A percentile compares a stretch with the other conserved stretches of the same genome.
These are phyloP conservation scores for Mucuna pruriens DNA, from an alignment of 306 rosid genomes.

Conservation along the genomic window DNA sequence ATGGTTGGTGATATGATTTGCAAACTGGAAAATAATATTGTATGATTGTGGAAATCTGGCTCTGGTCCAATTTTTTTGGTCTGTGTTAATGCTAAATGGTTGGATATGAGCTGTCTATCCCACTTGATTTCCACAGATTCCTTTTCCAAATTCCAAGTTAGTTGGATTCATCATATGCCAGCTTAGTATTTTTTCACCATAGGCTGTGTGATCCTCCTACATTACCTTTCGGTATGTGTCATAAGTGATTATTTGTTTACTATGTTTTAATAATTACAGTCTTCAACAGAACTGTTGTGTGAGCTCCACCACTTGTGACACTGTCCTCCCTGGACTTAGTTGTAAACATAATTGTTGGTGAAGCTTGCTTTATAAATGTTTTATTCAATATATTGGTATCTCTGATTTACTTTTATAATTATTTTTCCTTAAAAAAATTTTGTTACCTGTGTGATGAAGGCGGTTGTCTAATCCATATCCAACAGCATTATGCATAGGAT, in stretches of 20 bases:
- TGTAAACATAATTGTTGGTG: background rate
- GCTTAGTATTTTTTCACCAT: constrained; percentile 17
- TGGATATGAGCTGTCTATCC: constrained; percentile 44
- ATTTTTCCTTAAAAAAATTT: background rate
- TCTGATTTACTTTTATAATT: background rate
- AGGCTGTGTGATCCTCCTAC: constrained; percentile 7
- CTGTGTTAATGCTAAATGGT: constrained; percentile 34
- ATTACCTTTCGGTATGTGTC: background rate
- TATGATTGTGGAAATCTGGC: constrained; percentile 34
- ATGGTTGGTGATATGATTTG: constrained; percentile 46
- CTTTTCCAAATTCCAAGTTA: background rate
- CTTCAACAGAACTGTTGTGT: background rate
- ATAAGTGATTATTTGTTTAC: background rate
- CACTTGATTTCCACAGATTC: constrained; percentile 11
- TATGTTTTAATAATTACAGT: background rate
- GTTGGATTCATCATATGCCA: constrained; percentile 35
- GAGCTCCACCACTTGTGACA: background rate
- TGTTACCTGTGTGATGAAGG: background rate
- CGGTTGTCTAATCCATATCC: constrained; percentile 11
- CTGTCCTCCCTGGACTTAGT: background rate
- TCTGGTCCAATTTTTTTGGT: constrained; percentile 32
- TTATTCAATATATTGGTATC: background rate
- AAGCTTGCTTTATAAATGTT: background rate
- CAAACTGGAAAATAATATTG: constrained; percentile 39
- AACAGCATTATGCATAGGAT: constrained; percentile 6